Conservation (phyloP, 441 rosid genomes). For the Brassica balearica region DNA sequence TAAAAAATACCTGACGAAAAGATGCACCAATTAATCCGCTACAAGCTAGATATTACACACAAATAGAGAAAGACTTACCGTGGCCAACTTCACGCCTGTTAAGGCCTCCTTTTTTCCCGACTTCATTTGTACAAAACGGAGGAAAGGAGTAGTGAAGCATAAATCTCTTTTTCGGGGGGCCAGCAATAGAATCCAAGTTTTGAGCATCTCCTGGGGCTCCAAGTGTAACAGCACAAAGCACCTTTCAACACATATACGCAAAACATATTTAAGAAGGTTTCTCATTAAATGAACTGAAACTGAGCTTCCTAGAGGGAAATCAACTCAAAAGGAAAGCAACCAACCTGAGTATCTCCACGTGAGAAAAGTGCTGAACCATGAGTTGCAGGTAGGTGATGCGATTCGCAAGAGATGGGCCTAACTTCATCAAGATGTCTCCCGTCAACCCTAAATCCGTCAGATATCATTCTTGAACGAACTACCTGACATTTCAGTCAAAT, state of each 20-base stretch:
- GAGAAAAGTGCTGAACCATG: slow-evolving; percentile 95
- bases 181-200: slow-evolving; percentile 83
- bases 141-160: slow-evolving; percentile 99
- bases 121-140: slow-evolving; percentile 90
- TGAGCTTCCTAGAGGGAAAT: no score
- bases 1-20: slow-evolving; percentile 11
- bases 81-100: slow-evolving; percentile 99
- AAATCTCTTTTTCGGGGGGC: slow-evolving; percentile 91
- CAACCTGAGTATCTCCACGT: slow-evolving; percentile 98
- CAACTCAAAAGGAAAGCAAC: no score
- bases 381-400: slow-evolving; percentile 67
- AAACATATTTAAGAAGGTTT: not conserved
- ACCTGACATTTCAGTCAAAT: slow-evolving; percentile 57
- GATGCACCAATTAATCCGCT: no score
- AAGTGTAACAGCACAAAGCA: slow-evolving; percentile 91
- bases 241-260: slow-evolving; percentile 49
- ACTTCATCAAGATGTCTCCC: slow-evolving; percentile 93
- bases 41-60: not conserved
- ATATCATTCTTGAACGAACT: slow-evolving; percentile 84
- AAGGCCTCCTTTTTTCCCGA: slow-evolving; percentile 89
- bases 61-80: slow-evolving; percentile 55
- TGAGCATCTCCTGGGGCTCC: slow-evolving; percentile 97
- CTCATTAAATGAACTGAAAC: no score
- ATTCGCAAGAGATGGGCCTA: slow-evolving; percentile 81
- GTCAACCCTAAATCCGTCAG: slow-evolving; percentile 89